Percentiles rank a stretch among this genome's conserved stretches.
These are phyloP conservation scores for Neurospora sublineolata DNA, from an alignment of 495 filamentous ascomycete genomes.

Conservation along the genomic window DNA sequence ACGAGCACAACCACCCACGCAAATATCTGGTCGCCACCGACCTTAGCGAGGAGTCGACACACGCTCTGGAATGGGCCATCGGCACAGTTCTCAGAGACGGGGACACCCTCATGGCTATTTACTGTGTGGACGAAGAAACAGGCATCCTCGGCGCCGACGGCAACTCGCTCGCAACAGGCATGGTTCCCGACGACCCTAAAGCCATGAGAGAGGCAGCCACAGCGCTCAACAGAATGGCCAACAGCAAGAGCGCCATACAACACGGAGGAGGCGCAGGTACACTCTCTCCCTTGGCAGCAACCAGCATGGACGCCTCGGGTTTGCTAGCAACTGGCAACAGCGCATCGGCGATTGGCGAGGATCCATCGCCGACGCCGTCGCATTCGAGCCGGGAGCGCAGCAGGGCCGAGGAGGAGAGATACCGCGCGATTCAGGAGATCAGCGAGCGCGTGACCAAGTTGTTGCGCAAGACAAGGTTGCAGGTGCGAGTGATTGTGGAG, in stretches of 20 bases:
- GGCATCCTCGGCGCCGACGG: constrained; percentile 34
- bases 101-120: constrained; percentile 85
- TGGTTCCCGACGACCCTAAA: constrained; percentile 38
- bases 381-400: constrained; percentile 25
- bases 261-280: constrained; percentile 14
- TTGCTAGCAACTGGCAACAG: constrained; percentile 11
- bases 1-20: constrained; percentile 63
- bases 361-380: constrained; percentile 29
- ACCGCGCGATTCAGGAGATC: constrained; percentile 62
- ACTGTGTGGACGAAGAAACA: constrained; percentile 78
- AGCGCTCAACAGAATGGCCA: constrained; percentile 33
- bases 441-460: constrained; percentile 69
- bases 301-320: constrained; percentile 7
- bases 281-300: background rate
- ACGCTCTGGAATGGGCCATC: constrained; percentile 94
- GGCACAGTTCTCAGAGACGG: constrained; percentile 91
- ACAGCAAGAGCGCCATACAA: constrained; percentile 22
- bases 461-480: constrained; percentile 77
- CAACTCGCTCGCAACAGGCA: constrained; percentile 2
- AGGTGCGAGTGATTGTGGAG: constrained; percentile 85
- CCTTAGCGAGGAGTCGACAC: constrained; percentile 81
- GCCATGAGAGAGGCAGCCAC: constrained; percentile 61
- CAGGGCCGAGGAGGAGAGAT: constrained; percentile 65
- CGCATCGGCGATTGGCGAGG: constrained; percentile 12
- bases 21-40: constrained; percentile 92